phyloP scores from a whole-genome alignment of 805 yeast species.

The Kuraishia piskuri region DNA sequence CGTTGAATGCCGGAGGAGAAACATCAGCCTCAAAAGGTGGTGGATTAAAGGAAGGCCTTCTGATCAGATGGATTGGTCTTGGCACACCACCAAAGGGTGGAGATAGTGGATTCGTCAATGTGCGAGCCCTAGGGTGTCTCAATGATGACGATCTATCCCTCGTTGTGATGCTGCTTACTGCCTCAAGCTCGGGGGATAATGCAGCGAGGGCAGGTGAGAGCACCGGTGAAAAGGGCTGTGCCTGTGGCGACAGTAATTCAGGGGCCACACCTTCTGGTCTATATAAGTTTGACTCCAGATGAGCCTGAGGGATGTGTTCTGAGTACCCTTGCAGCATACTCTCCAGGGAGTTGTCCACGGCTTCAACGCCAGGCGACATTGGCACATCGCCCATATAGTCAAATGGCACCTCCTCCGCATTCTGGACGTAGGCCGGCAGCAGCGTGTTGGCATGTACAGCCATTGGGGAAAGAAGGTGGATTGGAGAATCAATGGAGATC shows the following conservation, averaged over 20 bases:
- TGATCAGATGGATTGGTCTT: constrained; percentile 44
- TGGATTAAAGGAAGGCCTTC: constrained; percentile 52
- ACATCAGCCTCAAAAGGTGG: constrained; percentile 47
- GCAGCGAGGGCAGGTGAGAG: constrained; percentile 22
- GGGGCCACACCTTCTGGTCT: constrained; percentile 39
- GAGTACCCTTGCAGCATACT: constrained; percentile 17
- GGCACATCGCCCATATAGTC: constrained; percentile 16
- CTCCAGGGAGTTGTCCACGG: constrained; percentile 29
- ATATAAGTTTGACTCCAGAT: constrained; percentile 39
- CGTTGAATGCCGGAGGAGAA: constrained; percentile 26
- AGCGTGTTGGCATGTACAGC: constrained; percentile 79
- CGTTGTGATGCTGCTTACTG: constrained; percentile 2
- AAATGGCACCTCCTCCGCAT: constrained; percentile 13
- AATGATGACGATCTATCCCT: constrained; percentile 5
- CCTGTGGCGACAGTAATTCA: constrained; percentile 54
- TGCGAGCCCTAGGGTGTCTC: constrained; percentile 1
- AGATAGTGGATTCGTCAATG: constrained; percentile 10
- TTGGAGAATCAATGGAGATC: constrained; percentile 90
- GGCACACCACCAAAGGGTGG: constrained; percentile 25
- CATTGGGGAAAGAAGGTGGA: constrained; percentile 66
- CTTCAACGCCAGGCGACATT: constrained; percentile 44
- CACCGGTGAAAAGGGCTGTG: constrained; percentile 47
- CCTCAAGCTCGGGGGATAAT: constrained; percentile 15
- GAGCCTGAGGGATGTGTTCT: constrained; percentile 8
- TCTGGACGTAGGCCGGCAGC: constrained; percentile 55